Base-by-base conservation (phyloP, 495 filamentous ascomycete species). In the Immersiella caudata region DNA sequence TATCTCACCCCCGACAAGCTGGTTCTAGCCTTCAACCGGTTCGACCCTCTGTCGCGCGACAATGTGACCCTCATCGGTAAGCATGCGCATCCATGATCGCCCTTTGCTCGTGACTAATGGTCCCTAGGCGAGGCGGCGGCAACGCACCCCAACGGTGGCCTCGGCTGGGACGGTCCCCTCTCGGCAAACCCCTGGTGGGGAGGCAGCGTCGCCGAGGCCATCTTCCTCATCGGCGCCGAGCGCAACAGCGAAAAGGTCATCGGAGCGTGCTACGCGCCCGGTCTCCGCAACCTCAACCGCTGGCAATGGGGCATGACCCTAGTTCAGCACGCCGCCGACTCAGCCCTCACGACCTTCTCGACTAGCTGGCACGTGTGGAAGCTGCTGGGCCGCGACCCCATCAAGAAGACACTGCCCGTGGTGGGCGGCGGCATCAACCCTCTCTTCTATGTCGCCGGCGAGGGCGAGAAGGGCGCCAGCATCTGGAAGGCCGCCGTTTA, bases 151-250 rank as follows among this genome's bases (percentile, higher is more conserved):
- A 76, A 81, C 60, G 83, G 83, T 29, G 83, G 82, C 40, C 77
- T 75, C 24, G 79, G 77, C 55, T 88, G 82, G 83, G 62, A 77
- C 33, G 78, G 75, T 0, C 71, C 74, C 8, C 72, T 79, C 49
- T 70, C 68, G 57, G 68, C 73, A 14, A 74, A 76, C 40, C 79
- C 79, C 2, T 81, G 79, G 78, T 90, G 86, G 86, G 83, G 82
- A 64, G 86, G 85, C 49, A 82, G 83, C 51, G 85, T 90, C 49
- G 83, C 79, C 25, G 89, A 93, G 70, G 89, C 88, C 1, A 84
- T 91, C 27, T 90, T 86, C 67, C 82, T 90, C 68, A 82, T 93
- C 40, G 89, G 87, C 26, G 81, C 86, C 51, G 90, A 93, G 76
- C 80, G 88, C 24, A 91, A 92, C 73, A 81, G 83, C 5, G 84